Evolutionary conservation across 2,329 filamentous ascomycete genomes (phyloP).

Genomic region (Aureobasidium lini): DNA sequence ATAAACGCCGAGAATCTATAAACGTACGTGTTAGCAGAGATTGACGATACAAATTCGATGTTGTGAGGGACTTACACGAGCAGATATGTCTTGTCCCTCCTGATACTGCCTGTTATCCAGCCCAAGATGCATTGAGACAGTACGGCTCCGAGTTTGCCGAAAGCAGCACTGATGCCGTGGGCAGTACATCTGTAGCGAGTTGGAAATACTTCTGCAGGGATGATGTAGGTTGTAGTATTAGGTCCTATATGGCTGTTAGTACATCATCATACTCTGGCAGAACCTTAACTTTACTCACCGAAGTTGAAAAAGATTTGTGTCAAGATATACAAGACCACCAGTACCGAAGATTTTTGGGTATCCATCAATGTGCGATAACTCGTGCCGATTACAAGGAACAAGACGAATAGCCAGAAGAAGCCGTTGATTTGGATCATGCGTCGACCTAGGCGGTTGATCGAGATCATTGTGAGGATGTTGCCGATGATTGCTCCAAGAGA

Average conservation of each 20-base stretch:
- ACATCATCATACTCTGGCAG: background rate
- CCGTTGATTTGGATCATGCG: conserved; percentile 37
- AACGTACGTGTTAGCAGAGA: background rate
- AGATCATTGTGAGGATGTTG: conserved; percentile 33
- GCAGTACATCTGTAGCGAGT: conserved; percentile 48
- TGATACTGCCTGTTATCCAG: background rate
- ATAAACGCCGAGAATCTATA: background rate
- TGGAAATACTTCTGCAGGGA: conserved; percentile 51
- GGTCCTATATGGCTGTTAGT: conserved; percentile 20
- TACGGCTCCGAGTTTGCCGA: conserved; percentile 47
- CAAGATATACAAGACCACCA: conserved; percentile 37
- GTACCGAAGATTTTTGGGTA: conserved; percentile 25
- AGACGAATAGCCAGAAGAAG: conserved; percentile 35
- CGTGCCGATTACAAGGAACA: conserved; percentile 37
- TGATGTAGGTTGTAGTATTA: conserved; percentile 23
- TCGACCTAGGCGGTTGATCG: conserved; percentile 34
- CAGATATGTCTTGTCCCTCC: background rate
- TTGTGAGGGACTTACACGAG: background rate
- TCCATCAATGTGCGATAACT: conserved; percentile 34
- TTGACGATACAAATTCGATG: background rate
- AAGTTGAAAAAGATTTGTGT: conserved; percentile 44
- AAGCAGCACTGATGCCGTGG: conserved; percentile 47
- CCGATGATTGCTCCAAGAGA: conserved; percentile 31
- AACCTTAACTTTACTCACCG: conserved; percentile 15
- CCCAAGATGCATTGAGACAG: conserved; percentile 34